phyloP scores from a whole-genome alignment of 1,139 yeast species.

The Candida tetrigidarum region DNA sequence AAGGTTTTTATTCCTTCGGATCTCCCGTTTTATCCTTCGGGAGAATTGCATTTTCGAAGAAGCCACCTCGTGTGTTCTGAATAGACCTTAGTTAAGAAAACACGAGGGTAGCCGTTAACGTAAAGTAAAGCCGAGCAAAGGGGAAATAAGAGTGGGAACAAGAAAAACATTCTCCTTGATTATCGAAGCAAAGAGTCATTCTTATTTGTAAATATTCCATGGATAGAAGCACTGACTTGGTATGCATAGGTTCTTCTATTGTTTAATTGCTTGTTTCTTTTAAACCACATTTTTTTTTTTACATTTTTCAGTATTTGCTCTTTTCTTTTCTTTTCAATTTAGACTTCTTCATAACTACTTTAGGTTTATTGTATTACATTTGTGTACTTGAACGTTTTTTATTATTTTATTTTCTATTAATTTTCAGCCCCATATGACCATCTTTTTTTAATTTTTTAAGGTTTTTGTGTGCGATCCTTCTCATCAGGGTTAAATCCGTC shows the following conservation, averaged over 20 bases:
- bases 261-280: too few species aligned
- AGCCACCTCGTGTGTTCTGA: neutral
- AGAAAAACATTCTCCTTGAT: neutral
- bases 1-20: too few species aligned
- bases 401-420: neutral
- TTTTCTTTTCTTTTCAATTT: too few species aligned
- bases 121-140: neutral
- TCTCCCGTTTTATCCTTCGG: too few species aligned
- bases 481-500: neutral
- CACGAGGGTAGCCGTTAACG: neutral
- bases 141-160: neutral
- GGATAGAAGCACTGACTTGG: neutral
- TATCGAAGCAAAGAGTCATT: neutral
- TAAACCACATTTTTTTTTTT: too few species aligned
- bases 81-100: neutral
- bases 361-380: neutral
- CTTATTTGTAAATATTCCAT: too few species aligned
- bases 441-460: too few species aligned
- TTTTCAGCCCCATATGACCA: neutral
- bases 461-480: neutral
- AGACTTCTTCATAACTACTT: neutral
- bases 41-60: too few species aligned
- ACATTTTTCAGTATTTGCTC: neutral
- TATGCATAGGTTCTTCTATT: neutral
- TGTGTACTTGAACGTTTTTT: neutral